Evolutionary conservation across 306 rosid species (phyloP).

Genomic region (Castanea mollissima): DNA sequence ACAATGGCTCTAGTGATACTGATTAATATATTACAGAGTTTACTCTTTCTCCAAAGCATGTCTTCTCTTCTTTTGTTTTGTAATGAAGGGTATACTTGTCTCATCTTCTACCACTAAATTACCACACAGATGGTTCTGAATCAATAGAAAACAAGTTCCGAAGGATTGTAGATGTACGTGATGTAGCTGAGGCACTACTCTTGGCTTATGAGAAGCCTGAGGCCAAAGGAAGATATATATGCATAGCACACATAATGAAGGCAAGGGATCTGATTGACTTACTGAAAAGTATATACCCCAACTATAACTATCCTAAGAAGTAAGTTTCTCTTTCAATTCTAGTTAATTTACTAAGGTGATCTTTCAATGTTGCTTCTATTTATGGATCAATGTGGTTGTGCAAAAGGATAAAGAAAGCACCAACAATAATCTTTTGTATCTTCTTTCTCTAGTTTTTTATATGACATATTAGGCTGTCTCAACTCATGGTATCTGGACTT

Average conservation of each 20-base stretch:
- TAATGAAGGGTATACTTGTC: not conserved
- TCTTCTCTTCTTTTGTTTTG: too few relatives aligned
- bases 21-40: too few relatives aligned
- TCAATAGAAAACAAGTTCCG: conserved; percentile 46
- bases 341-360: not conserved
- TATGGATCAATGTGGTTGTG: not conserved
- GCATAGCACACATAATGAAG: conserved; percentile 34
- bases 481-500: not conserved
- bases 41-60: too few relatives aligned
- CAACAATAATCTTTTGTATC: not conserved
- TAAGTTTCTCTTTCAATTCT: conserved; percentile 30
- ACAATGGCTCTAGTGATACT: too few relatives aligned
- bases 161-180: conserved; percentile 58
- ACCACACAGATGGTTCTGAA: conserved; percentile 43
- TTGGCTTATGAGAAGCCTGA: conserved; percentile 63
- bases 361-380: not conserved
- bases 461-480: not conserved
- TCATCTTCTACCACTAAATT: not conserved
- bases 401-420: not conserved
- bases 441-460: not conserved
- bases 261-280: conserved; percentile 44
- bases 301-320: conserved; percentile 58
- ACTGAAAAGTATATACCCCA: conserved; percentile 52
- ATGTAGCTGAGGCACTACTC: conserved; percentile 58
- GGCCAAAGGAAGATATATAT: conserved; percentile 73